Percentiles rank a stretch among this genome's conserved stretches.
Evolutionary conservation across 1,139 yeast genomes (phyloP).

Genomic region (Pichia terricola): DNA sequence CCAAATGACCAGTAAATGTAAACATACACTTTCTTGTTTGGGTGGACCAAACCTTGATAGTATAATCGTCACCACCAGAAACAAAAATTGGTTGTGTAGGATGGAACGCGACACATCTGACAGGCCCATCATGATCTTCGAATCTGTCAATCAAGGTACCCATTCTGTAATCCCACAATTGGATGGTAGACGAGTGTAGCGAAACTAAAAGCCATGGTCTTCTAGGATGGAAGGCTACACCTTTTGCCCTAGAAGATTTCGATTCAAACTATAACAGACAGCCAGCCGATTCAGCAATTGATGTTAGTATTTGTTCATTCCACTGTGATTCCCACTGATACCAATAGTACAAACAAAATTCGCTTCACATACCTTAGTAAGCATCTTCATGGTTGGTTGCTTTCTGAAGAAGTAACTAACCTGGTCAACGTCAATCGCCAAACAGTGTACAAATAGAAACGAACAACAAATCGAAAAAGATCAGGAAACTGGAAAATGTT

Average conservation of each 20-base stretch:
- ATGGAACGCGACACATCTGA: constrained; percentile 90
- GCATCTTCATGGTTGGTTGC: constrained; percentile 65
- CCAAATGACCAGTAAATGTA: constrained; percentile 88
- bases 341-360: no score
- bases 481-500: no score
- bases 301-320: no score
- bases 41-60: constrained; percentile 93
- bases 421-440: no score
- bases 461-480: no score
- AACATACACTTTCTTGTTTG: constrained; percentile 86
- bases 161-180: constrained; percentile 99
- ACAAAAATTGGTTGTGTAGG: constrained; percentile 96
- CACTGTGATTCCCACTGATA: no score
- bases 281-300: not conserved
- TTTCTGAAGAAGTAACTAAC: no score
- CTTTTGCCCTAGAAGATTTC: constrained; percentile 97
- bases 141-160: constrained; percentile 93
- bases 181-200: constrained; percentile 88
- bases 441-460: no score
- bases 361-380: constrained; percentile 52
- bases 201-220: constrained; percentile 96
- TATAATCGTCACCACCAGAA: constrained; percentile 95
- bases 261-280: constrained; percentile 67
- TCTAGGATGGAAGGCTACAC: constrained; percentile 95
- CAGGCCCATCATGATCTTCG: constrained; percentile 98